These are phyloP conservation scores for Trypanosoma cruzi DNA, from an alignment of 208 protist genomes.

Conservation along the genomic window DNA sequence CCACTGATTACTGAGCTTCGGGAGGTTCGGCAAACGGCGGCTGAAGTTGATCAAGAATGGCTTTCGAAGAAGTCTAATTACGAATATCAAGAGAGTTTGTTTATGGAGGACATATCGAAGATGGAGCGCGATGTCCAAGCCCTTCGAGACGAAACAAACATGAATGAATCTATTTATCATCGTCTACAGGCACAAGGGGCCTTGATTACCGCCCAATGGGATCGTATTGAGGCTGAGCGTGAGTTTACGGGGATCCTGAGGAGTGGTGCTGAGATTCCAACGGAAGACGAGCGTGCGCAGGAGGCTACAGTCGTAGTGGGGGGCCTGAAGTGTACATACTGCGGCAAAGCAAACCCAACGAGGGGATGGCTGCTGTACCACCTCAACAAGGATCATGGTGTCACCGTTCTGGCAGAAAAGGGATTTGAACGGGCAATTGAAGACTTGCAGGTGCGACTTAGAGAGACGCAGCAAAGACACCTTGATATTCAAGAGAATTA, in stretches of 20 bases:
- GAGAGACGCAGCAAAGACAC: conserved; percentile 72
- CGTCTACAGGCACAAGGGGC: conserved; percentile 64
- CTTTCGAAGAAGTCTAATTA: conserved; percentile 84
- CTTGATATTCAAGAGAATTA: conserved; percentile 87
- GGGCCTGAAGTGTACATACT: conserved; percentile 24
- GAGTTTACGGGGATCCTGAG: conserved; percentile 31
- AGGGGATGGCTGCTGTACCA: conserved; percentile 31
- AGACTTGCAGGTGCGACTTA: conserved; percentile 57
- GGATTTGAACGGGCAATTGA: conserved; percentile 26
- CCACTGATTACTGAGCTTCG: conserved; percentile 92
- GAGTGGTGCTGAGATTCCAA: conserved; percentile 7
- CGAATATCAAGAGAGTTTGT: conserved; percentile 79
- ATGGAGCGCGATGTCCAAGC: conserved; percentile 78
- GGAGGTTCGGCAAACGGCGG: conserved; percentile 72
- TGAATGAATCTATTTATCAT: conserved; percentile 89
- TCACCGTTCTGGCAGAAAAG: conserved; percentile 21
- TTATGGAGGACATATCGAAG: conserved; percentile 89
- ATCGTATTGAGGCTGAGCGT: conserved; percentile 62
- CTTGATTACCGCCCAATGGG: conserved; percentile 46
- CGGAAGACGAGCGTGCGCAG: conserved; percentile 3
- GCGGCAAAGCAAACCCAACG: conserved; percentile 17
- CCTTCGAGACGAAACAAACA: conserved; percentile 67
- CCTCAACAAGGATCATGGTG: conserved; percentile 29
- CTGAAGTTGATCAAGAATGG: conserved; percentile 89
- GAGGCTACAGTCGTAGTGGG: background rate